phyloP scores from a whole-genome alignment of 2,329 filamentous ascomycete species.

The Cercospora berteroae region DNA sequence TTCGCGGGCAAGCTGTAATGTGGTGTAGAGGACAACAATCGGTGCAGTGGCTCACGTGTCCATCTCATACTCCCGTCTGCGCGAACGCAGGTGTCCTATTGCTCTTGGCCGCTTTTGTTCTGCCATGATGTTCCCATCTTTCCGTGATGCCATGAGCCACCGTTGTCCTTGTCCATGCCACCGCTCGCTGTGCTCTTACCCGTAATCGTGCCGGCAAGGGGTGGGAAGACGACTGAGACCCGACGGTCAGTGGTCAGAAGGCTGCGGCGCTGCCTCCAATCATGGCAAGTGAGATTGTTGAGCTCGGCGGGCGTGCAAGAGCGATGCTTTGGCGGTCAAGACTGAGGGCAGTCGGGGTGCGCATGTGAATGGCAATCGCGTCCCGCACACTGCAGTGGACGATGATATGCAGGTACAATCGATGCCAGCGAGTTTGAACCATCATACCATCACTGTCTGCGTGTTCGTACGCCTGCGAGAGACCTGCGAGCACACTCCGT shows the following conservation, averaged over 20 bases:
- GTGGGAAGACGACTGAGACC: not conserved
- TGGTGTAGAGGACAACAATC: not conserved
- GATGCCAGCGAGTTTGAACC: not conserved
- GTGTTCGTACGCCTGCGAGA: not conserved
- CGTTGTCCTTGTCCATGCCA: not conserved
- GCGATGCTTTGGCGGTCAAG: not conserved
- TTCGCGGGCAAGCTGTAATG: not conserved
- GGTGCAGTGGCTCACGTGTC: not conserved
- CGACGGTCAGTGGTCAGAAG: not conserved
- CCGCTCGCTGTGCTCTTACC: not conserved
- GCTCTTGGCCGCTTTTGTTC: not conserved
- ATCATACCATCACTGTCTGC: not conserved
- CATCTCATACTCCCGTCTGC: not conserved
- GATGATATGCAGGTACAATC: not conserved
- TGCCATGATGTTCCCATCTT: not conserved
- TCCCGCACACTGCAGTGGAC: not conserved
- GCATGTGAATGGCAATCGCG: not conserved
- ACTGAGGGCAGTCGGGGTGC: not conserved
- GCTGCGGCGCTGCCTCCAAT: not conserved
- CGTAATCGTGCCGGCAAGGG: not conserved
- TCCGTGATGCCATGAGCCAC: not conserved
- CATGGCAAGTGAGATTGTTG: not conserved
- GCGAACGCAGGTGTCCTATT: not conserved
- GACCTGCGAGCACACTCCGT: not conserved
- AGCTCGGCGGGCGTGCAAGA: not conserved